A percentile compares a stretch with the other conserved stretches of the same genome.
Conservation (phyloP, 257 asterid genomes). For the Salvia splendens region DNA sequence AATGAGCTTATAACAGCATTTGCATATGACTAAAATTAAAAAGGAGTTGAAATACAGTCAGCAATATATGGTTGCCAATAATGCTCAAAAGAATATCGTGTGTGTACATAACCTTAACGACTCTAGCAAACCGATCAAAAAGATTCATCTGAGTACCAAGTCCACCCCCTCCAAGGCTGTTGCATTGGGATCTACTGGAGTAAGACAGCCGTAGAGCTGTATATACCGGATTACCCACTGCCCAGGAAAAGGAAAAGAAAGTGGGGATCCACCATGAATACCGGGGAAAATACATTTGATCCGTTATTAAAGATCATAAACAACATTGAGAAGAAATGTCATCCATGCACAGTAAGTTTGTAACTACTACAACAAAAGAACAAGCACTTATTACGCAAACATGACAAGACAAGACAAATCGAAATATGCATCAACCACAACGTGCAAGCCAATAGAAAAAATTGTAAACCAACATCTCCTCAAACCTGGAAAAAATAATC, state of each 20-base stretch:
- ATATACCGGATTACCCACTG: slow-evolving; percentile 64
- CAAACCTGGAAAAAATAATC: slow-evolving; percentile 10
- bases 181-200: slow-evolving; percentile 48
- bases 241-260: slow-evolving; percentile 23
- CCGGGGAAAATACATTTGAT: neutral
- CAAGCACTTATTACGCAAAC: slow-evolving; percentile 1
- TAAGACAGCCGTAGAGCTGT: slow-evolving; percentile 51
- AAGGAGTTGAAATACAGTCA: slow-evolving; percentile 19
- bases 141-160: slow-evolving; percentile 84
- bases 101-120: slow-evolving; percentile 67
- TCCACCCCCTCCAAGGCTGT: slow-evolving; percentile 64
- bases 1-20: slow-evolving; percentile 83
- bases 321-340: neutral
- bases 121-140: slow-evolving; percentile 94
- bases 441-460: slow-evolving; percentile 10
- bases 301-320: slow-evolving; percentile 9
- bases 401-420: slow-evolving; percentile 3
- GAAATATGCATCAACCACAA: slow-evolving; percentile 9
- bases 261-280: slow-evolving; percentile 1
- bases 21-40: slow-evolving; percentile 68
- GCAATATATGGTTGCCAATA: slow-evolving; percentile 19
- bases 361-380: slow-evolving; percentile 12
- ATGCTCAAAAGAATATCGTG: slow-evolving; percentile 24
- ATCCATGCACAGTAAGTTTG: slow-evolving; percentile 7
- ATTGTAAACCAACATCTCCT: neutral